Evolutionary conservation across 176 grass and related monocot genomes (phyloP), one percentile per base, ranked within the genome.

Genomic region (Poa pratensis): DNA sequence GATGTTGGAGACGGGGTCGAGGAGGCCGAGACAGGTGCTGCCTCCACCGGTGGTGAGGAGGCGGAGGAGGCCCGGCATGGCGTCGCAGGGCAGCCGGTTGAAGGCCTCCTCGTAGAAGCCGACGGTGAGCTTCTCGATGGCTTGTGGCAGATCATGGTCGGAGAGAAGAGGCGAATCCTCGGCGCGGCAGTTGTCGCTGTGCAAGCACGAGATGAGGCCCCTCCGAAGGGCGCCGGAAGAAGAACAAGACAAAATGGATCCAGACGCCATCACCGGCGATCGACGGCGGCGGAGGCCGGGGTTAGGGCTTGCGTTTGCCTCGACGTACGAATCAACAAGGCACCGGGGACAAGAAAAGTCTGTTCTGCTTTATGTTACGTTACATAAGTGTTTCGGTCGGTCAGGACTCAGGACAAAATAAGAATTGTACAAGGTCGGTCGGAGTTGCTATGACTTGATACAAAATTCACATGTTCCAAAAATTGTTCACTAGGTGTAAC

Each of bases 1-100:
- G 40, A 72, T 72, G 39, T 72, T 46, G 12, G 39, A 45, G 40
- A 23, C 69, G 12, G 40, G 69, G 69, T 72, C 20, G 40, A 72
- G n/a, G 40, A 72, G 69, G 69, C 69, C 69, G 39, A 72, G 39
- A 40, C 69, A 72, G 20, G n/a, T 7, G 20, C 69, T 11, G 69
- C 45, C 43, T 2, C 43, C 43, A 45, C 39, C 40, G 69, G 5
- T 7, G 40, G 11, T 13, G 11, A 72, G 69, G 5, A 72, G 20
- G n/a, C 2, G 0, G 11, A 72, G 40, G 69, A 72, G 69, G 11
- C 24, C 69, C 69, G 69, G 11, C 69, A 72, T 45, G 69, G 5
- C 20, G 5, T 72, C n/a, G 69, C 40, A 14, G 40, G 40, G 40
- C 39, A 72, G n/a, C 39, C 40, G 69, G 39, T 43, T 13, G 69